Evolutionary conservation across 176 grass and related monocot species (phyloP).

Genomic region (Secale cereale): DNA sequence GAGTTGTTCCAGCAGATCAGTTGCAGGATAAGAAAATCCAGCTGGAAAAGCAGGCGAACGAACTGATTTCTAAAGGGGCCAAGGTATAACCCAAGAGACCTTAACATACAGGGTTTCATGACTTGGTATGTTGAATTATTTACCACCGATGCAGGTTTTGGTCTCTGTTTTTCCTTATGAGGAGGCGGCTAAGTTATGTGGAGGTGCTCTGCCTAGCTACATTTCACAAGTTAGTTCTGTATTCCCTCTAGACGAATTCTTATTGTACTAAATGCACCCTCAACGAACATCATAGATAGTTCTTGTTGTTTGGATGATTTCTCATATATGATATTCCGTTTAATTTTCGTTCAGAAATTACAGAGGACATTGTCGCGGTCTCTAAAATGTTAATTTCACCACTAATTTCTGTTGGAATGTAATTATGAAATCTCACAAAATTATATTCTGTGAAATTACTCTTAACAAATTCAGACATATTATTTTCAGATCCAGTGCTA

Average conservation of each 20-base stretch:
- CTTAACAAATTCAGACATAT: neutral
- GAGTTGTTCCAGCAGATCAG: constrained; percentile 51
- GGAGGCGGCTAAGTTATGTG: constrained; percentile 66
- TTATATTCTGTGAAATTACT: neutral
- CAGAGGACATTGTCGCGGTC: neutral
- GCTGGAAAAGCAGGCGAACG: constrained; percentile 72
- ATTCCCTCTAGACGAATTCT: neutral
- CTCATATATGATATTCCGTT: neutral
- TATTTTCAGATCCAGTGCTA: neutral
- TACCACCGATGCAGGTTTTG: constrained; percentile 45
- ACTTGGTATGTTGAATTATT: constrained; percentile 1
- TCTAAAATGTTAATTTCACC: neutral
- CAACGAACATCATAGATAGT: neutral
- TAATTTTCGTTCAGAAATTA: neutral
- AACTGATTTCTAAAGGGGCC: constrained; percentile 57
- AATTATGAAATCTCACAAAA: neutral
- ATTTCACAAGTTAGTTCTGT: constrained; percentile 60
- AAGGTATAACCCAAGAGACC: constrained; percentile 42
- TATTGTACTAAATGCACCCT: neutral
- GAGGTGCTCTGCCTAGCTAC: constrained; percentile 75
- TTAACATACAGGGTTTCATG: neutral
- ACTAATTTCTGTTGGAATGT: neutral
- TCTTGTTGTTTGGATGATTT: neutral
- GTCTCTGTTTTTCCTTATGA: constrained; percentile 76
- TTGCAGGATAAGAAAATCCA: constrained; percentile 52